These are phyloP conservation scores for Hysterium pulicare DNA, from an alignment of 2,329 filamentous ascomycete species.

Conservation along the genomic window DNA sequence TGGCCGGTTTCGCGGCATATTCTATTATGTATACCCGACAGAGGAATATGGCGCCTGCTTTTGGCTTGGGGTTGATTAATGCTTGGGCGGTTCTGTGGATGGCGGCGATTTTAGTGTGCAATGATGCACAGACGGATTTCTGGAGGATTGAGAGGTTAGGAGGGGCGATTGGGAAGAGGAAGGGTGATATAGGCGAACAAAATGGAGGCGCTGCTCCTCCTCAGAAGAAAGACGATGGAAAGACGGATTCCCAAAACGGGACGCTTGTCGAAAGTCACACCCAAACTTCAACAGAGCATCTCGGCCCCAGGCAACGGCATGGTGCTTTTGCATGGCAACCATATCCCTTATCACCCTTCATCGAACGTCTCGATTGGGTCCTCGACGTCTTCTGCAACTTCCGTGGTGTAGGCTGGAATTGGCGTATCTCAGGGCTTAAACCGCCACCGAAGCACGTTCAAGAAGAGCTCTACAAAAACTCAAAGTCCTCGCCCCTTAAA, in stretches of 20 bases:
- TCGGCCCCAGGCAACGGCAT: conserved; percentile 27
- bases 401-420: conserved; percentile 60
- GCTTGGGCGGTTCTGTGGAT: conserved; percentile 56
- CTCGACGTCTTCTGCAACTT: conserved; percentile 56
- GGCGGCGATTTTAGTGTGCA: conserved; percentile 51
- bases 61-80: conserved; percentile 53
- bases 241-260: not conserved
- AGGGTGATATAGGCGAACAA: conserved; percentile 3
- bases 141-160: conserved; percentile 50
- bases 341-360: conserved; percentile 46
- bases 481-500: conserved; percentile 14
- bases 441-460: conserved; percentile 42
- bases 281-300: conserved; percentile 12
- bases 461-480: conserved; percentile 32
- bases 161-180: conserved; percentile 17
- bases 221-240: not conserved
- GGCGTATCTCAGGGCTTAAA: conserved; percentile 50
- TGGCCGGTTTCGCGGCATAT: conserved; percentile 44
- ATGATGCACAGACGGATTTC: conserved; percentile 55
- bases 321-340: conserved; percentile 51
- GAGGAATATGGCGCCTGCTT: conserved; percentile 50
- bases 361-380: conserved; percentile 57
- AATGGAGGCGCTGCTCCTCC: not conserved
- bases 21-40: conserved; percentile 45
- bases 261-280: not conserved